Evolutionary conservation across 352 stramenopile species (phyloP), one percentile per base, ranked within the genome.

Genomic region (Pythium utonaiense): DNA sequence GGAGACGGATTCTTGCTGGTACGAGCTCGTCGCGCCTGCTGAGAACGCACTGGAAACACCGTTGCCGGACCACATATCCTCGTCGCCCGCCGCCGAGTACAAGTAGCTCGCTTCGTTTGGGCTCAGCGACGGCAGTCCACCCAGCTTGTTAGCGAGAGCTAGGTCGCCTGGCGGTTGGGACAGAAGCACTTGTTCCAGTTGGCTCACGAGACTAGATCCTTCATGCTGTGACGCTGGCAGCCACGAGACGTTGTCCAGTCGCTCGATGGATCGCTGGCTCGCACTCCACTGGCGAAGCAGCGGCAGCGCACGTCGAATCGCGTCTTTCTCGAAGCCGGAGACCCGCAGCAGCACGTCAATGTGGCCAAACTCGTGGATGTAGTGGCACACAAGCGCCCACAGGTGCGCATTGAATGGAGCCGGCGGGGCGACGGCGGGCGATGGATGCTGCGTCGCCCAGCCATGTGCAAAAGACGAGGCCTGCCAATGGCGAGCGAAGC

Each of bases 341-440:
- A 90, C 62, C 9, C 44, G 50, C 36, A 62, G 63, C 28, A 55
- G 71, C 60, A 41, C 64, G 30, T 78, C 73, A n/a, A 69, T 57
- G 41, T 78, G 61, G 14, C 75, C 61, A 9, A 91, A 70, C 36
- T 85, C 72, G 2, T 77, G 76, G 30, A 87, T 71, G 57, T 88
- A 93, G 53, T 70, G 73, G 30, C 72, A 78, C 16, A 93, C 41
- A 0, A 74, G 70, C 9, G 77, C 71, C 80, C 80, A 89, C 7
- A 91, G 50, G 38, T 87, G 74, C 12, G 75, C 67, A 33, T 75
- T 82, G 40, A 71, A 67, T n/a, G 59, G 64, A 24, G 59, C 38
- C 17, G 64, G 30, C 24, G 64, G 64, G 3, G 64, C 52, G 13
- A 64, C 47, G 2, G 64, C 53, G 0, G 64, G 54, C 31, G 59